Evolutionary conservation across 2,329 filamentous ascomycete genomes (phyloP).

Genomic region (Trichoderma lentiforme): DNA sequence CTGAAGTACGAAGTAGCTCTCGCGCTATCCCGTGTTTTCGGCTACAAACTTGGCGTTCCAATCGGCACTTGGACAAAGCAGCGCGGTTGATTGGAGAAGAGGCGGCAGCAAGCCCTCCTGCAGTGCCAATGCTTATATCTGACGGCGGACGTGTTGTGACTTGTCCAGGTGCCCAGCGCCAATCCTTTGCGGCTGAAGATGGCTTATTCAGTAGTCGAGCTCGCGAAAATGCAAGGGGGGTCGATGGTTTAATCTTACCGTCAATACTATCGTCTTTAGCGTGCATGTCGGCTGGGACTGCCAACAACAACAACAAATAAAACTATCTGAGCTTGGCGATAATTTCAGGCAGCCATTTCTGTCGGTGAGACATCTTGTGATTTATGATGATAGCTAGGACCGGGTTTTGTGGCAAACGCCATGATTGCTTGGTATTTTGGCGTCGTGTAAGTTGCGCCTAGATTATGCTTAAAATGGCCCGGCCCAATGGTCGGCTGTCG

Average conservation of each 20-base stretch:
- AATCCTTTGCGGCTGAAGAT: conserved; percentile 12
- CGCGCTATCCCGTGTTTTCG: not conserved
- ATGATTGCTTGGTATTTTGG: not conserved
- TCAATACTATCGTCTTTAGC: conserved; percentile 2
- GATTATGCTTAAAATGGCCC: conserved; percentile 5
- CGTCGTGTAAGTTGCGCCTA: not conserved
- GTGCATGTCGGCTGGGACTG: not conserved
- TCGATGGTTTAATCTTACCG: not conserved
- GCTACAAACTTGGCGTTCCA: not conserved
- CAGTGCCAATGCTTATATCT: conserved; percentile 1
- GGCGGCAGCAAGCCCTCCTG: not conserved
- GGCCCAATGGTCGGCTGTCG: not conserved
- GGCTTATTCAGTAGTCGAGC: not conserved
- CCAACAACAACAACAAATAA: not conserved
- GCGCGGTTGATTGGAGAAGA: conserved; percentile 1
- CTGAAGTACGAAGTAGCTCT: not conserved
- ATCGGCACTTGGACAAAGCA: not conserved
- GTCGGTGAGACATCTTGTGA: not conserved
- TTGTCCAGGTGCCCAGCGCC: not conserved
- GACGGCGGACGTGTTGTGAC: not conserved
- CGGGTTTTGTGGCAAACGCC: not conserved
- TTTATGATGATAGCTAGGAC: not conserved
- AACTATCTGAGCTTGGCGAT: not conserved
- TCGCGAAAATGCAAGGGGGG: conserved; percentile 3
- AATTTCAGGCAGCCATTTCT: not conserved